Conservation (phyloP, 1,284 basidiomycete species). For the Macrocystidia cucumis region DNA sequence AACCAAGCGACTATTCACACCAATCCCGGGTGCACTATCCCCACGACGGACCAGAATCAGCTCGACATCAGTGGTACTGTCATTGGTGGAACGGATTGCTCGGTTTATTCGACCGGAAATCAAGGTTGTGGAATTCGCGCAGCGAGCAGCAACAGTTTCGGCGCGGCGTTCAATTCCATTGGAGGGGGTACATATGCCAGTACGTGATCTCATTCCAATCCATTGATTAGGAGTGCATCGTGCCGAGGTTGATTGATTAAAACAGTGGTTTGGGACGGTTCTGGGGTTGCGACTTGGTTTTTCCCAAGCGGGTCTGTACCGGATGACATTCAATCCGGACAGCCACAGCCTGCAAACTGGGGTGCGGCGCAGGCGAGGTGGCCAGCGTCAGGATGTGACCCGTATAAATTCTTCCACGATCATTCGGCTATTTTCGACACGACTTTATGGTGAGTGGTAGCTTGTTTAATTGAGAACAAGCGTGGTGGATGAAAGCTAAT, state of each 20-base stretch:
- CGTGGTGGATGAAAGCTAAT: conserved; percentile 5
- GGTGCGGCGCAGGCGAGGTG: conserved; percentile 68
- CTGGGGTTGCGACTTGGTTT: conserved; percentile 76
- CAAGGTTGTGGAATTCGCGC: conserved; percentile 64
- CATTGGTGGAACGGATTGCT: conserved; percentile 64
- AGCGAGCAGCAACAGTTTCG: conserved; percentile 45
- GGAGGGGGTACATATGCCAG: conserved; percentile 81
- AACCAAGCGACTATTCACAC: conserved; percentile 82
- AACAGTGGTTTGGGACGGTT: conserved; percentile 65
- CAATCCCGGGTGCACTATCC: conserved; percentile 58
- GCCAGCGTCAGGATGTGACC: conserved; percentile 64
- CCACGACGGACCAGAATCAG: conserved; percentile 38
- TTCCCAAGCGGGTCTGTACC: conserved; percentile 71
- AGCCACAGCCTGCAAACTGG: conserved; percentile 69
- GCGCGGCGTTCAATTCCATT: conserved; percentile 59
- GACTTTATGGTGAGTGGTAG: conserved; percentile 58
- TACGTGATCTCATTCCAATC: conserved; percentile 30
- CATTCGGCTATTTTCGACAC: conserved; percentile 79
- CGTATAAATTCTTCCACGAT: conserved; percentile 67
- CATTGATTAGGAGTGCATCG: background rate
- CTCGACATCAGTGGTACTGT: conserved; percentile 54
- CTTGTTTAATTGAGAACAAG: conserved; percentile 4
- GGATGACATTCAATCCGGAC: conserved; percentile 58
- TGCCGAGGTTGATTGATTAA: background rate
- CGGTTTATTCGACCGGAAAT: conserved; percentile 57